Base-by-base conservation (phyloP, 768 basidiomycete genomes). In the Suillus tomentosus region DNA sequence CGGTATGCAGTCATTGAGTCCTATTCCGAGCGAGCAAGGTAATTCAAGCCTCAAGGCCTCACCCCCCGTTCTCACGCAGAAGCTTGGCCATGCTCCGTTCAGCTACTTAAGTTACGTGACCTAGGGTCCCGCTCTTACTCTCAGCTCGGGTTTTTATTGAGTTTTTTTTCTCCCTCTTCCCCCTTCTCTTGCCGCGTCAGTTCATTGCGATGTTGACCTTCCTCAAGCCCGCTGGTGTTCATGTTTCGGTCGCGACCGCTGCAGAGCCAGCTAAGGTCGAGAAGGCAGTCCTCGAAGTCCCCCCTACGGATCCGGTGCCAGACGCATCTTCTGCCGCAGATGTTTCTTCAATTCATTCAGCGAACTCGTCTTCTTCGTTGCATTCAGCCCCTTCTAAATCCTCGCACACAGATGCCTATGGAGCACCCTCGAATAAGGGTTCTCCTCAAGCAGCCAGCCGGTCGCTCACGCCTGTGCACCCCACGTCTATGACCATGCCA, bases 51-150 rank as follows among this genome's bases (percentile, higher is more conserved):
- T 40, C 31, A 27, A 58, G 42, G 57, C 59, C 34, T 40, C 31
- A 27, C n/a, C 56, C 43, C 13, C 36, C 37, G 67, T 75, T 74
- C 74, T 74, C 74, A 74, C 74, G 73, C 59, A 45, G 56, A 68
- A 73, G 67, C 67, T 53, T 71, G 65, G 27, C 36, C 24, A 47
- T 58, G 27, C 36, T 37, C 39, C 24, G 64, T 43, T 15, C 19
- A 34, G 19, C 24, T 48, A 39, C 64, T 54, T 19, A 24, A 51
- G 47, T 72, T 73, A 74, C 73, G 72, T 74, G 40, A 57, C 40
- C 71, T 72, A 73, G 76, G 72, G 56, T 24, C 27, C 34, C 37
- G 57, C 22, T 48, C 45, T 31, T 42, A 58, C 42, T 27, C 57
- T 58, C 17, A 14, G 56, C 69, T 65, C 62, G 58, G 8, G 31